phyloP scores from a whole-genome alignment of 1,284 basidiomycete species.

The Sanghuangporus baumii region DNA sequence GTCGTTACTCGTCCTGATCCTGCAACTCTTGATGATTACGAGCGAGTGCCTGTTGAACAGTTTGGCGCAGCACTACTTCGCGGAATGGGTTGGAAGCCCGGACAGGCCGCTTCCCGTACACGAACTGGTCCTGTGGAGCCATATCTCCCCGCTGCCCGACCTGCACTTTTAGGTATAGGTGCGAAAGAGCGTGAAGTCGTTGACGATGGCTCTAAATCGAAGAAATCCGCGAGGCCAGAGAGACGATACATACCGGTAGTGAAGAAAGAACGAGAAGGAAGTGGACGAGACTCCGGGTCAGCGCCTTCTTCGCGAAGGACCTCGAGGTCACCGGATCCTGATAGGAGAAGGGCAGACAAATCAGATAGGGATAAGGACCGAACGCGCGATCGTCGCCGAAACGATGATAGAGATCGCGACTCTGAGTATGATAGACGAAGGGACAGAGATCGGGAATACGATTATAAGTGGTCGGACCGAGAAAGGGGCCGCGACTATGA shows the following conservation, averaged over 20 bases:
- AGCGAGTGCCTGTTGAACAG: slow-evolving; percentile 84
- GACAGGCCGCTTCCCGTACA: slow-evolving; percentile 61
- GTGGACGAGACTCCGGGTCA: slow-evolving; percentile 17
- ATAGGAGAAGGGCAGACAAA: slow-evolving; percentile 20
- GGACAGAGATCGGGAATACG: slow-evolving; percentile 25
- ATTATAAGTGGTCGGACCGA: slow-evolving; percentile 21
- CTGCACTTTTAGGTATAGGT: slow-evolving; percentile 84
- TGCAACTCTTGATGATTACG: slow-evolving; percentile 83
- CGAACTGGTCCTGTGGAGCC: slow-evolving; percentile 62
- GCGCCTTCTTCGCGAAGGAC: slow-evolving; percentile 20
- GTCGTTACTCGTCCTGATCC: slow-evolving; percentile 70
- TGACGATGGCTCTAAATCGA: slow-evolving; percentile 56
- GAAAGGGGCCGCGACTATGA: slow-evolving; percentile 18
- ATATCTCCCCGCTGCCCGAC: slow-evolving; percentile 75
- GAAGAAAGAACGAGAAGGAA: slow-evolving; percentile 34
- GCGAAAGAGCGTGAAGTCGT: slow-evolving; percentile 76
- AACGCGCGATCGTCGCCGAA: slow-evolving; percentile 21
- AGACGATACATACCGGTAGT: slow-evolving; percentile 74
- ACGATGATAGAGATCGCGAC: slow-evolving; percentile 27
- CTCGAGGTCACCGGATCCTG: slow-evolving; percentile 23
- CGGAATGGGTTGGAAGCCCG: slow-evolving; percentile 96
- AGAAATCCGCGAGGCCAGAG: slow-evolving; percentile 44
- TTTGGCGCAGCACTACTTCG: slow-evolving; percentile 92
- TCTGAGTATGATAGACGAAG: slow-evolving; percentile 25
- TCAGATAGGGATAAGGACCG: slow-evolving; percentile 5